phyloP scores from a whole-genome alignment of 192 early-diverging fungal genomes.

The Mortierella antarctica region DNA sequence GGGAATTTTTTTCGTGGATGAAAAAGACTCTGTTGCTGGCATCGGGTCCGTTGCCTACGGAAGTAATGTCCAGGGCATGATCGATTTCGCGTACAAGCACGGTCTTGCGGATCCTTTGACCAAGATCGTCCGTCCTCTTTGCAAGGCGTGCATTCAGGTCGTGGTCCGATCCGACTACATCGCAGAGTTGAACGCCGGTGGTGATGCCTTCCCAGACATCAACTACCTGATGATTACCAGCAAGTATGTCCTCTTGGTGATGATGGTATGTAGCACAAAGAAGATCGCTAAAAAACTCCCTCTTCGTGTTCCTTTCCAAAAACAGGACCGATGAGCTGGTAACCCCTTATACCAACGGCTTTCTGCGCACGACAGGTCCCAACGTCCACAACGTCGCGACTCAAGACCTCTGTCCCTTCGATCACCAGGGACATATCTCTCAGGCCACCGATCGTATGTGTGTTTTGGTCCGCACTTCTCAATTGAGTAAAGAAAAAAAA shows the following conservation, averaged over 20 bases:
- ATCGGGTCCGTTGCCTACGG: constrained; percentile 10
- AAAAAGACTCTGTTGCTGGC: neutral
- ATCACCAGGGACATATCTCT: neutral
- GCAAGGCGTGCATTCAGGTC: constrained; percentile 17
- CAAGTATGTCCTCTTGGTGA: constrained; percentile 7
- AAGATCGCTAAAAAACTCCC: no score
- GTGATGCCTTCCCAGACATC: constrained; percentile 6
- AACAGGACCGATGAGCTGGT: constrained; percentile 3
- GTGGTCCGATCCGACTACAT: neutral
- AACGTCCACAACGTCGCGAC: neutral
- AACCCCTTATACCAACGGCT: constrained; percentile 7
- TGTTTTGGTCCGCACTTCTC: neutral
- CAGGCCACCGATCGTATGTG: constrained; percentile 4
- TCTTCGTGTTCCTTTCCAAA: neutral
- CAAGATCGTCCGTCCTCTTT: neutral
- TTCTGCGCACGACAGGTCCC: neutral
- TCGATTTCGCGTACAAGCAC: neutral
- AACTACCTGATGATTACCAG: constrained; percentile 18
- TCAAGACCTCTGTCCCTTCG: neutral
- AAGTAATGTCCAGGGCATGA: neutral
- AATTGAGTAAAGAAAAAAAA: no score
- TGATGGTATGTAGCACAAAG: no score
- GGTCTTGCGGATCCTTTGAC: neutral
- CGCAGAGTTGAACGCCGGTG: neutral
- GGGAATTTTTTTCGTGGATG: neutral